Base-by-base conservation (phyloP, 441 rosid species). In the Pelargonium citronellum region DNA sequence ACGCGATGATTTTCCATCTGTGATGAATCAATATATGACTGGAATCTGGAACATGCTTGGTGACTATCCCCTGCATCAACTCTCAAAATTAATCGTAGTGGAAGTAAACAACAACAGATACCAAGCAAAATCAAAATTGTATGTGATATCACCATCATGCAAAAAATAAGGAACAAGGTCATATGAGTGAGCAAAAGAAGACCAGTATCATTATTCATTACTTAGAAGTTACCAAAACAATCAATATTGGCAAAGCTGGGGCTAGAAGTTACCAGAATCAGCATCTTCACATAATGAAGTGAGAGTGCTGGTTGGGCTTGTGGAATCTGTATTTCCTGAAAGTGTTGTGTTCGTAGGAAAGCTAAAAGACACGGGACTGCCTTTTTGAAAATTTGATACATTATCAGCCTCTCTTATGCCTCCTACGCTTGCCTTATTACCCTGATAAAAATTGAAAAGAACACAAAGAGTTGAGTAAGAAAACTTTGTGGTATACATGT, bases 211-310 rank as follows among this genome's bases (percentile, higher is more conserved):
- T 17, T 55, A 55, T 22, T 55, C 11, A 16, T 16, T 55, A 5
- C 39, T 34, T 34, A 34, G 39, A 34, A 55, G 61, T 55, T 17
- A 9, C 22, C 22, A 55, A 17, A 49, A 55, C 8, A 55, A 16
- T 19, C 47, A 75, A 55, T 22, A 65, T 58, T 44, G 71, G 75
- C 58, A 60, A 34, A 66, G 67, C 47, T 64, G 47, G 24, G 27
- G 58, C 22, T 16, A 75, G 74, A 67, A 72, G 34, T 51, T 85
- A 93, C 98, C 98, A 62, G 97, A 86, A 81, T 93, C 96, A 74
- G 87, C 89, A 77, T 93, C 97, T 86, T 91, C 97, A 77, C 85
- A 87, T 71, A 79, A 69, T 41, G 90, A 85, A 60, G 97, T 75
- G 78, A 89, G 82, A 58, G 90, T 81, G 79, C 91, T 88, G 61